Evolutionary conservation across 257 asterid genomes (phyloP), one percentile per base, ranked within the genome.

Genomic region (Fraxinus anomala): DNA sequence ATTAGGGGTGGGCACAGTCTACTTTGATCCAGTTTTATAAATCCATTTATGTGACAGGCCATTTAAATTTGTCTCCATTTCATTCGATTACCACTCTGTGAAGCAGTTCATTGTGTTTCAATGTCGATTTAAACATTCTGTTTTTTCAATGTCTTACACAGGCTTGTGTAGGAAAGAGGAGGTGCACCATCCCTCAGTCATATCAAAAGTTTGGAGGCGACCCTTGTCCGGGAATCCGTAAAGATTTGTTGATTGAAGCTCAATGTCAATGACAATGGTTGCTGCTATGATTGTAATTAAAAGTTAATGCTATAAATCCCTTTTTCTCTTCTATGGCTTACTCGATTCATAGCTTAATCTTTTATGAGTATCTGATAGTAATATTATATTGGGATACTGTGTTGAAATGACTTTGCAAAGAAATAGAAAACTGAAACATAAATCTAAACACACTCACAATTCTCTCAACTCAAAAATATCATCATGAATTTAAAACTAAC

Each of bases 101-200:
- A 16, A 61, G 26, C 51, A 21, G 4, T 44, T 77, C 33, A 30
- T 72, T 4, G 24, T 6, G 14, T 47, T 44, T n/a, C 21, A 6
- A 21, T 63, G 31, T 16, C 28, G 23, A 77, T 63, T 75, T 68
- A 76, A 72, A n/a, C 19, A 36, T 56, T 37, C 33, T 77, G 28
- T 14, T 37, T 14, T 37, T 34, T 68, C 33, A 17, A 34, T 68
- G 72, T 75, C 37, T 61, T 81, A 76, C 10, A 1, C 85, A 89
- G 96, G 92, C 87, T 80, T 91, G 94, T 82, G 73, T 86, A 68
- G 92, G 92, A 83, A 91, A 81, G 88, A 87, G 59, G 59, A 75
- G 2, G 69, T 91, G 92, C 76, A 66, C 89, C 7, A 76, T 89
- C 59, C 86, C 87, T 75, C 83, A 39, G 59, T 86, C 90, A 47